Evolutionary conservation across 2,329 filamentous ascomycete species (phyloP).

Genomic region (Purpureocillium lavendulum): DNA sequence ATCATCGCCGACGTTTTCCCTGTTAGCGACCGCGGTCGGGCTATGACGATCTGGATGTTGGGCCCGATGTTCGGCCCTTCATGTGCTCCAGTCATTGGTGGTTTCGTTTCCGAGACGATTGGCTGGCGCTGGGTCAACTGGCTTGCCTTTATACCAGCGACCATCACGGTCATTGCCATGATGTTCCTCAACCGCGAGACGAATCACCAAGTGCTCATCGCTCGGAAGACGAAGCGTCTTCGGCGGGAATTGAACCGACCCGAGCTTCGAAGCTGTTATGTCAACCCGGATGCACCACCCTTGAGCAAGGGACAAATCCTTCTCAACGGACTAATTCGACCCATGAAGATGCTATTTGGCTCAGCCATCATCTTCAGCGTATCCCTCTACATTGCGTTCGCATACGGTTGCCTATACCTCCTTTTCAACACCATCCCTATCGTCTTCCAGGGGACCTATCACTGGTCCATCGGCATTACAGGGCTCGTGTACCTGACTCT

Average conservation of each 20-base stretch:
- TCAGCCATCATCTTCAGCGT: slow-evolving; percentile 38
- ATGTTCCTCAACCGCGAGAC: slow-evolving; percentile 29
- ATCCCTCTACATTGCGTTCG: slow-evolving; percentile 41
- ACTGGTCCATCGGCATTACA: slow-evolving; percentile 34
- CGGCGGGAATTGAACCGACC: slow-evolving; percentile 34
- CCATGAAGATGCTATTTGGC: slow-evolving; percentile 40
- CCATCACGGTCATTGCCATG: slow-evolving; percentile 15
- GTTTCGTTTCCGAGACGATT: slow-evolving; percentile 37
- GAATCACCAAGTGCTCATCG: slow-evolving; percentile 37
- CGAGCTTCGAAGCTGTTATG: slow-evolving; percentile 36
- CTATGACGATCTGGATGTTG: slow-evolving; percentile 42
- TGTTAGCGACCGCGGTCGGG: slow-evolving; percentile 34
- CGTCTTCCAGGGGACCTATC: slow-evolving; percentile 38
- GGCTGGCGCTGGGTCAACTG: slow-evolving; percentile 46
- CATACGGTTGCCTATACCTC: slow-evolving; percentile 43
- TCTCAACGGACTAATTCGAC: slow-evolving; percentile 43
- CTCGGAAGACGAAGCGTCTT: slow-evolving; percentile 37
- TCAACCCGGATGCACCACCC: slow-evolving; percentile 17
- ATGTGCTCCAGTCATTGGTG: slow-evolving; percentile 38
- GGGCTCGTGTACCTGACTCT: slow-evolving; percentile 42
- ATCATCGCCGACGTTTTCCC: slow-evolving; percentile 48
- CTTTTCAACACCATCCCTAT: slow-evolving; percentile 46
- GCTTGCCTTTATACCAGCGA: slow-evolving; percentile 39
- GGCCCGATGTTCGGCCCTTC: slow-evolving; percentile 51
- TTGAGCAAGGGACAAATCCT: slow-evolving; percentile 14